Base-by-base conservation (phyloP, 306 rosid genomes). In the Castanea crenata region DNA sequence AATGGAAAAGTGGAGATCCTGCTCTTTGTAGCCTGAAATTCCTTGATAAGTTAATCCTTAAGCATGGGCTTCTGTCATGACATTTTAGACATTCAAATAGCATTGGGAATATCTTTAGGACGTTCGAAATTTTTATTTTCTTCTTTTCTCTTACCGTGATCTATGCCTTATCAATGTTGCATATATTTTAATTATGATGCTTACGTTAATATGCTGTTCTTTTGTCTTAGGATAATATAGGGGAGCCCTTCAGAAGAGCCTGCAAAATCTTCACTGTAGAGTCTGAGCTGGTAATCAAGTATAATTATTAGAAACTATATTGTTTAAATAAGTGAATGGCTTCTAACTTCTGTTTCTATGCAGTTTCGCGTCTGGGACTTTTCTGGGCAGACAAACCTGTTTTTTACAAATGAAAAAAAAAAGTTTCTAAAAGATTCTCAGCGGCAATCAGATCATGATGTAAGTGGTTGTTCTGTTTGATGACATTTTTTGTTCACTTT, bases 351-450 rank as follows among this genome's bases (percentile, higher is more conserved):
- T 80, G 18, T 78, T 80, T 57, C 77, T 87, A 78, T 78, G 82
- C 98, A 93, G 98, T 79, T 95, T 80, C 92, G 87, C 80, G 88
- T 95, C 74, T 95, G 97, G 97, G 99, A 95, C 88, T 93, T 90
- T 71, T 95, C 97, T 5, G 98, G 93, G 75, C 96, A 86, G 82
- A 93, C 92, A 32, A 83, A 88, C 84, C 64, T 85, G 25, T 83
- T 83, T 85, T 84, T 89, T 58, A 71, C 61, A 54, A 77, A 86
- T 83, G 92, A 81, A 65, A 87, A 85, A 78, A 84, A 62, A 59
- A 88, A 82, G 76, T 78, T 79, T 76, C 73, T 80, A 54, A 77
- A 72, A 79, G 98, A 88, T 76, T 59, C 79, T 84, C 92, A 89
- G 79, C 90, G 90, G 70, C 93, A 85, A 74, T 83, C 94, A 21